Evolutionary conservation across 2,329 filamentous ascomycete species (phyloP), one percentile per base, ranked within the genome.

Genomic region (Venturiaceae sp.): DNA sequence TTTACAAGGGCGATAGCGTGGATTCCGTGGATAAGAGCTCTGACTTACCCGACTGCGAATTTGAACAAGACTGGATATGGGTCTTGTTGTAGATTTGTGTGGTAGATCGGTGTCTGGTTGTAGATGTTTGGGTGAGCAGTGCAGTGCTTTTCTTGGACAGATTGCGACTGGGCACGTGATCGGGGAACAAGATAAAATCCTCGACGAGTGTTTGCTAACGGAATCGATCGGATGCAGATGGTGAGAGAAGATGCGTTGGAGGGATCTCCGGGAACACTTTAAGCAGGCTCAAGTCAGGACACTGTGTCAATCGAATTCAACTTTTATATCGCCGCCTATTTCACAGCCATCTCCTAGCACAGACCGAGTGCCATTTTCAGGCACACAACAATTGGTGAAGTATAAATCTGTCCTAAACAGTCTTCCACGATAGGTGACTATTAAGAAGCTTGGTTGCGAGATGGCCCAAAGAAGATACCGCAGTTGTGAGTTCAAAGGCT

Each of bases 101-200:
- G n/a, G n/a, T 50, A 13, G 44, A 30, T 30, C 13, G 44, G 44
- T 50, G 30, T n/a, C 23, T 7, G 23, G 26, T 23, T n/a, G 44
- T 50, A 8, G 44, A 50, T 50, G 28, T 23, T 50, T 50, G 44
- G 21, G 44, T 50, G 44, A 50, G 26, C 44, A 30, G 14, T 21
- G n/a, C n/a, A n/a, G n/a, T 26, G 44, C 44, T 50, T 50, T 50
- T 39, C 37, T 39, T 39, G 37, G 44, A 50, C 44, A 50, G 44
- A 50, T 50, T 50, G 30, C 44, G 28, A 28, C 44, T 50, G 23
- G 5, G 44, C 44, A 50, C 44, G 44, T 50, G 44, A 50, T 13
- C 5, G n/a, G n/a, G n/a, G n/a, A n/a, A n/a, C 28, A 30, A 26
- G 44, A 50, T 16, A 28, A 26, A 50, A n/a, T n/a, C n/a, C 44